Evolutionary conservation across 345 rosid genomes (phyloP).

Genomic region (Microcos paniculata): DNA sequence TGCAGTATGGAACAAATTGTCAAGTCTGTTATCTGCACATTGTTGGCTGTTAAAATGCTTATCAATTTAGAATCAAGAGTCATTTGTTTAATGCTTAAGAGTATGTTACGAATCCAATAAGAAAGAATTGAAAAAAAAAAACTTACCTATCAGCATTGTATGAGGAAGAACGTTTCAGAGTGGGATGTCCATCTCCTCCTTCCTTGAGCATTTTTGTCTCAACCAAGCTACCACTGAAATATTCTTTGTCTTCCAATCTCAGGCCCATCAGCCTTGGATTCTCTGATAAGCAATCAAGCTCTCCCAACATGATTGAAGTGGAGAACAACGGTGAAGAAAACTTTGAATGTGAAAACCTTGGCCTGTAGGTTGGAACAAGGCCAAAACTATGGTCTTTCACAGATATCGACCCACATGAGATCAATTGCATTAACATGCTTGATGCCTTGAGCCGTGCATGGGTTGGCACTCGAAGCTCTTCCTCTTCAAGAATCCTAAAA

Average conservation of each 20-base stretch:
- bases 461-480: constrained; percentile 62
- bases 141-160: constrained; percentile 91
- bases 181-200: constrained; percentile 41
- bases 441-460: constrained; percentile 70
- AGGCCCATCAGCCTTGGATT: constrained; percentile 72
- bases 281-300: constrained; percentile 78
- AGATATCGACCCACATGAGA: constrained; percentile 93
- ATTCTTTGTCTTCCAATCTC: constrained; percentile 82
- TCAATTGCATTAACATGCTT: constrained; percentile 82
- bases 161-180: constrained; percentile 91
- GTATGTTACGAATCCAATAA: background rate
- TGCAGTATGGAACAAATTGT: background rate
- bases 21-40: background rate
- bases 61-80: background rate
- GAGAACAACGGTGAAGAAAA: constrained; percentile 69
- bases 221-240: constrained; percentile 89
- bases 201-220: constrained; percentile 66
- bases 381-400: constrained; percentile 92
- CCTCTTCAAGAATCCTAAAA: constrained; percentile 83
- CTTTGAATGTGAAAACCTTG: constrained; percentile 71
- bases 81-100: background rate
- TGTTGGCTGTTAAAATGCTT: background rate
- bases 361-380: constrained; percentile 72
- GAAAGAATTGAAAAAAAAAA: constrained; percentile 6
- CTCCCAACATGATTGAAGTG: constrained; percentile 68